These are phyloP conservation scores for Vinca minor DNA, from an alignment of 257 asterid species.

Conservation along the genomic window DNA sequence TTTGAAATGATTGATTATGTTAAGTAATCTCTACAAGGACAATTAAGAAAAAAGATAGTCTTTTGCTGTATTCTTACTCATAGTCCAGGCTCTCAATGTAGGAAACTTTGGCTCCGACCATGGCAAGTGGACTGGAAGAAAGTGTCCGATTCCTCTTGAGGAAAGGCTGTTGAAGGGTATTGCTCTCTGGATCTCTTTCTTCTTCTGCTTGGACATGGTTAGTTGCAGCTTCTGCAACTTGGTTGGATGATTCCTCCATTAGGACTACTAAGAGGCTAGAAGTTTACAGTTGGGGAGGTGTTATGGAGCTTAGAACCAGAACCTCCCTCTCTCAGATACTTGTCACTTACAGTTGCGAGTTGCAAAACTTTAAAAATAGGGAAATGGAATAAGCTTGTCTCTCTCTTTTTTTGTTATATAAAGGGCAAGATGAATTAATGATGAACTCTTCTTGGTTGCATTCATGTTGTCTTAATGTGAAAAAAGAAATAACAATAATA, in stretches of 20 bases:
- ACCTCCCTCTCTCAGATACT: too few relatives aligned
- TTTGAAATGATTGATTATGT: too few relatives aligned
- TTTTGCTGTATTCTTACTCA: constrained; percentile 55
- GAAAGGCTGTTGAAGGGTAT: constrained; percentile 50
- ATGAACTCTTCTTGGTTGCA: background rate
- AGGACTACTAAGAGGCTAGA: background rate
- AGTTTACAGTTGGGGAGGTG: background rate
- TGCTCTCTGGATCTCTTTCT: constrained; percentile 57
- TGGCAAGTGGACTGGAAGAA: constrained; percentile 54
- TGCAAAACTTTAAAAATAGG: background rate
- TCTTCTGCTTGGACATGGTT: constrained; percentile 10
- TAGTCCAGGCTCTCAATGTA: constrained; percentile 84
- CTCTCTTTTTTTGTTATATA: background rate
- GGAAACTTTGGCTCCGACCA: constrained; percentile 79
- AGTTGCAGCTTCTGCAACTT: constrained; percentile 16
- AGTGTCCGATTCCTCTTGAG: constrained; percentile 52
- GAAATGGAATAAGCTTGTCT: background rate
- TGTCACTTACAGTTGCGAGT: too few relatives aligned
- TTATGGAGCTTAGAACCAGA: background rate
- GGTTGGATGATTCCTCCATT: constrained; percentile 31
- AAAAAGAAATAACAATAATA: too few relatives aligned
- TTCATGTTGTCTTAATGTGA: too few relatives aligned
- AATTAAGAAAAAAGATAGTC: background rate
- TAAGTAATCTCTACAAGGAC: too few relatives aligned
- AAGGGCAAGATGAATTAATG: too few relatives aligned